Conservation (phyloP, 495 filamentous ascomycete species). For the Hamigera avellanea region DNA sequence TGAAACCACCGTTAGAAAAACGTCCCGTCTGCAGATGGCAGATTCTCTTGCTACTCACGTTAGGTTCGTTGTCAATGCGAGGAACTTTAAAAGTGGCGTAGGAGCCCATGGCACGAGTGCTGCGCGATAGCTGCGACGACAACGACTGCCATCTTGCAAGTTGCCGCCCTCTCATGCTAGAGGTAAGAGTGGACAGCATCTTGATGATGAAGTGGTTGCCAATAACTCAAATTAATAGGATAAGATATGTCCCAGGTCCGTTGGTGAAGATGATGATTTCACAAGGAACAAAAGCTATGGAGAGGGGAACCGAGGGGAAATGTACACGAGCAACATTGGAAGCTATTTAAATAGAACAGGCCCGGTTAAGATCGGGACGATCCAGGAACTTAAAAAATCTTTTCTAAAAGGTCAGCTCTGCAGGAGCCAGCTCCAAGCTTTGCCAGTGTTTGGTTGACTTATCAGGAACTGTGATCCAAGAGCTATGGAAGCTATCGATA, state of each 20-base stretch:
- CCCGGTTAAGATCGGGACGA: too few relatives aligned
- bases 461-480: too few relatives aligned
- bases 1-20: conserved; percentile 15
- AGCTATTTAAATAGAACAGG: too few relatives aligned
- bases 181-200: conserved; percentile 25
- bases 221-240: background rate
- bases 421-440: too few relatives aligned
- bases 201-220: conserved; percentile 3
- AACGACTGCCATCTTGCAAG: conserved; percentile 13
- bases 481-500: too few relatives aligned
- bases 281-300: background rate
- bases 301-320: background rate
- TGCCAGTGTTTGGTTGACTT: too few relatives aligned
- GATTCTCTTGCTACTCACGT: conserved; percentile 46
- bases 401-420: too few relatives aligned
- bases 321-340: too few relatives aligned
- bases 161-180: conserved; percentile 19
- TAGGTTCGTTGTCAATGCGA: conserved; percentile 81
- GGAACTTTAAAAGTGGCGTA: conserved; percentile 82
- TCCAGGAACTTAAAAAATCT: too few relatives aligned
- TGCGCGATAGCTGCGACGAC: conserved; percentile 12
- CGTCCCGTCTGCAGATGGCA: too few relatives aligned
- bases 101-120: conserved; percentile 27
- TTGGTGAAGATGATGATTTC: background rate
- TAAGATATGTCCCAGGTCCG: too few relatives aligned